Percentiles rank a stretch among this genome's conserved stretches.
Conservation (phyloP, 1,139 yeast genomes). For the Debaryomyces coudertii region DNA sequence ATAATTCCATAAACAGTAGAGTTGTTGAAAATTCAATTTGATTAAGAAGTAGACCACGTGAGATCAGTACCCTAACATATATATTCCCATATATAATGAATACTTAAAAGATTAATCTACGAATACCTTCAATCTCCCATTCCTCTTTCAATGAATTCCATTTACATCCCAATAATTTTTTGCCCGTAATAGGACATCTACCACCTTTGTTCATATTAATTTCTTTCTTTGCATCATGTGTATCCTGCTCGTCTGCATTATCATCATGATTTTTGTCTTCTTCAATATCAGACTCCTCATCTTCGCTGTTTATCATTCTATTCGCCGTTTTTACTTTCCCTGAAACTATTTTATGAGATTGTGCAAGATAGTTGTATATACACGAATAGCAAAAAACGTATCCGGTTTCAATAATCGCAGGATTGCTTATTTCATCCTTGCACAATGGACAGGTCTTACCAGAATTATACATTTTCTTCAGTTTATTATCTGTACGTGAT, state of each 20-base stretch:
- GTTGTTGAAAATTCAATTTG: neutral
- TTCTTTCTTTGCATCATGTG: slow-evolving; percentile 20
- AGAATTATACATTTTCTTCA: slow-evolving; percentile 30
- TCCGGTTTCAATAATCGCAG: slow-evolving; percentile 91
- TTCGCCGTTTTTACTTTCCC: slow-evolving; percentile 19
- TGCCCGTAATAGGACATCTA: slow-evolving; percentile 84
- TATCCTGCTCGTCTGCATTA: slow-evolving; percentile 11
- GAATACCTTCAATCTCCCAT: slow-evolving; percentile 77
- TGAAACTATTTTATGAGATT: slow-evolving; percentile 43
- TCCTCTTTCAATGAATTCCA: slow-evolving; percentile 59
- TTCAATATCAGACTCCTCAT: slow-evolving; percentile 24
- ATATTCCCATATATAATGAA: neutral
- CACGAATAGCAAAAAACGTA: slow-evolving; percentile 89
- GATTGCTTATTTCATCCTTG: slow-evolving; percentile 63
- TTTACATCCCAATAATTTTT: slow-evolving; percentile 68
- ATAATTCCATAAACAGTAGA: no score
- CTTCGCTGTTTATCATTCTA: slow-evolving; percentile 19
- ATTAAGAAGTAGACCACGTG: slow-evolving; percentile 3
- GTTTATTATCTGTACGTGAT: slow-evolving; percentile 14
- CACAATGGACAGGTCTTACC: slow-evolving; percentile 73
- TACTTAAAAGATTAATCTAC: slow-evolving; percentile 62
- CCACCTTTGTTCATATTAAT: slow-evolving; percentile 58
- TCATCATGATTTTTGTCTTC: slow-evolving; percentile 16
- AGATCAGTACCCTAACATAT: neutral
- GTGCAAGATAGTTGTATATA: slow-evolving; percentile 65